Evolutionary conservation across 768 basidiomycete genomes (phyloP).

Genomic region (Agaricus sinodeliciosus): DNA sequence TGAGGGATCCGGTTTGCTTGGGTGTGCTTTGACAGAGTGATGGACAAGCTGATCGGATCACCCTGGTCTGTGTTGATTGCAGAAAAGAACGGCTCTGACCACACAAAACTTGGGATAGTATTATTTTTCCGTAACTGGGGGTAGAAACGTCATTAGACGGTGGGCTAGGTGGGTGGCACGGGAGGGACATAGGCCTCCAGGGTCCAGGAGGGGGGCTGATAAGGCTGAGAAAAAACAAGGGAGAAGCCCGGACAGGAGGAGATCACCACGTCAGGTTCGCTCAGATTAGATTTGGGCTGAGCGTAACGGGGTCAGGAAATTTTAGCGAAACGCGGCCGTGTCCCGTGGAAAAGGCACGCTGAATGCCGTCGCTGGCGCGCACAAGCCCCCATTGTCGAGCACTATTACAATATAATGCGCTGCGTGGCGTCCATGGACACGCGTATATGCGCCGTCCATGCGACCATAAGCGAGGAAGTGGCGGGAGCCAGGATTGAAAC

Average conservation of each 20-base stretch:
- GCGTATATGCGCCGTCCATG: too few species aligned
- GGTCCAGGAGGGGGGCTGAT: not conserved
- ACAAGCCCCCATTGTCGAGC: too few species aligned
- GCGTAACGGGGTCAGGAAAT: constrained; percentile 1
- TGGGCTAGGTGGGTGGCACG: not conserved
- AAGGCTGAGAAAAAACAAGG: not conserved
- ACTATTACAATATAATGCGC: too few species aligned
- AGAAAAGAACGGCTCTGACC: too few species aligned
- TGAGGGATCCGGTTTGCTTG: constrained; percentile 7
- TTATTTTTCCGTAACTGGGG: too few species aligned
- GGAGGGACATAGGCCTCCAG: not conserved
- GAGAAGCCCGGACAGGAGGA: not conserved
- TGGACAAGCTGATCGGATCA: constrained; percentile 9
- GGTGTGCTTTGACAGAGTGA: not conserved
- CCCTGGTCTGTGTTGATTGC: not conserved
- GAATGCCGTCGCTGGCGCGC: too few species aligned
- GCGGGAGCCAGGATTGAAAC: not conserved
- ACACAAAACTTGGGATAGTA: too few species aligned
- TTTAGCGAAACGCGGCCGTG: not conserved
- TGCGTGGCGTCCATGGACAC: not conserved
- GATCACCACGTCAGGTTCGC: constrained; percentile 2
- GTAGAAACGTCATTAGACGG: not conserved
- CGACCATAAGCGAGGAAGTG: not conserved
- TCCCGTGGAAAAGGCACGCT: too few species aligned
- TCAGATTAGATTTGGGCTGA: constrained; percentile 5